phyloP scores from a whole-genome alignment of 1,284 basidiomycete genomes.

The Athelia psychrophila region DNA sequence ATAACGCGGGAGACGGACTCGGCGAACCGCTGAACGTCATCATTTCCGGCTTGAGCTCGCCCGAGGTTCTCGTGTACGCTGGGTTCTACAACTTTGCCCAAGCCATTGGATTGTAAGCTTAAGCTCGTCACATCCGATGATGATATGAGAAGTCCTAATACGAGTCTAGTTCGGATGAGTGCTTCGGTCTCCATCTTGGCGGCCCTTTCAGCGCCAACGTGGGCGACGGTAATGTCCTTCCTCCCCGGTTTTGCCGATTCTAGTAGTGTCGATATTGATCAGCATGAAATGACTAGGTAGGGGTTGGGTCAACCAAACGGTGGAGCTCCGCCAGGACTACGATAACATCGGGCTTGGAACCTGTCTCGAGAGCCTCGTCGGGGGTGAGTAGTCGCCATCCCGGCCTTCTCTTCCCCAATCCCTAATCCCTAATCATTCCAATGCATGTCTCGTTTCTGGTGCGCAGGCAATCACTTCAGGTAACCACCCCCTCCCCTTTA shows the following conservation, averaged over 20 bases:
- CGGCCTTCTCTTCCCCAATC: no score
- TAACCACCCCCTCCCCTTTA: not conserved
- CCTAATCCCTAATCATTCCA: no score
- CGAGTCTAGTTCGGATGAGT: constrained; percentile 57
- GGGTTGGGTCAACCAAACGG: no score
- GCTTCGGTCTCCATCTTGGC: constrained; percentile 60
- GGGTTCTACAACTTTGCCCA: constrained; percentile 59
- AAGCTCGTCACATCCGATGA: constrained; percentile 7
- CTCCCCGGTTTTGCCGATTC: no score
- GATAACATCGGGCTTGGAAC: constrained; percentile 35
- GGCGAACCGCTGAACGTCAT: constrained; percentile 68
- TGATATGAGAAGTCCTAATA: not conserved
- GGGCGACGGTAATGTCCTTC: constrained; percentile 54
- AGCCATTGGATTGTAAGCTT: constrained; percentile 62
- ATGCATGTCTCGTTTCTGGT: no score
- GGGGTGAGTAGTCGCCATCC: no score
- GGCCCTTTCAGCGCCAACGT: constrained; percentile 57
- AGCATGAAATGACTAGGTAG: no score
- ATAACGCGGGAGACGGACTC: constrained; percentile 36
- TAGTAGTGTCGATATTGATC: no score
- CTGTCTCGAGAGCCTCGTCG: constrained; percentile 59
- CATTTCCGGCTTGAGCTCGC: constrained; percentile 55
- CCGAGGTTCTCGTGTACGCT: constrained; percentile 48
- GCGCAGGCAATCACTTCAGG: constrained; percentile 70
- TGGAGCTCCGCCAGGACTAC: no score